phyloP scores from a whole-genome alignment of 1,139 yeast genomes.

The Yamadazyma songkhlaensis region DNA sequence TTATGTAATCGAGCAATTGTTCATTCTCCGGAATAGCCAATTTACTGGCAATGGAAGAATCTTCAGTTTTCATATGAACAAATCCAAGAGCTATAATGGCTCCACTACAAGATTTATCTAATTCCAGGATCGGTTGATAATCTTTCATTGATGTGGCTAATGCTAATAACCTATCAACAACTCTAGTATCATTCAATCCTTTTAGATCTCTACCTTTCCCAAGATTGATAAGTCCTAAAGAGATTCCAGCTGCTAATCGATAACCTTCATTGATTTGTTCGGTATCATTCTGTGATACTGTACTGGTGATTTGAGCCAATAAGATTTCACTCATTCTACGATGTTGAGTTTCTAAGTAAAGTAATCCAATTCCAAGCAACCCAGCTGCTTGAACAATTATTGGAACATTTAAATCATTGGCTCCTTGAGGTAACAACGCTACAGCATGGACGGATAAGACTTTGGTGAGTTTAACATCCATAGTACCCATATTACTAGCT shows the following conservation, averaged over 20 bases:
- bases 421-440: slow-evolving; percentile 87
- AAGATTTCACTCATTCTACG: slow-evolving; percentile 85
- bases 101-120: slow-evolving; percentile 78
- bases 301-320: slow-evolving; percentile 61
- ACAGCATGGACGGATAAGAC: slow-evolving; percentile 92
- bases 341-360: slow-evolving; percentile 77
- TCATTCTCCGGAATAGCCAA: slow-evolving; percentile 61
- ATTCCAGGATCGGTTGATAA: slow-evolving; percentile 59
- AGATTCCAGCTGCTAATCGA: slow-evolving; percentile 82
- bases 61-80: slow-evolving; percentile 68
- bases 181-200: slow-evolving; percentile 65
- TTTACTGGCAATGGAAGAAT: slow-evolving; percentile 58
- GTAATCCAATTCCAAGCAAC: slow-evolving; percentile 80
- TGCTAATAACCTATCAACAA: slow-evolving; percentile 62
- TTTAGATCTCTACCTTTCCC: slow-evolving; percentile 70
- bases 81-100: slow-evolving; percentile 75
- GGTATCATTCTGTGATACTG: slow-evolving; percentile 55
- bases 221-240: slow-evolving; percentile 82
- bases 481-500: slow-evolving; percentile 79
- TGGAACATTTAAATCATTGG: slow-evolving; percentile 84
- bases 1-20: slow-evolving; percentile 63
- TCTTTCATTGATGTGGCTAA: slow-evolving; percentile 66
- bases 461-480: slow-evolving; percentile 85
- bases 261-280: slow-evolving; percentile 75
- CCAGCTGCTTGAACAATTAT: slow-evolving; percentile 90